A percentile compares a stretch with the other conserved stretches of the same genome.
Evolutionary conservation across 768 basidiomycete species (phyloP).

Genomic region (Amanita inopinata): DNA sequence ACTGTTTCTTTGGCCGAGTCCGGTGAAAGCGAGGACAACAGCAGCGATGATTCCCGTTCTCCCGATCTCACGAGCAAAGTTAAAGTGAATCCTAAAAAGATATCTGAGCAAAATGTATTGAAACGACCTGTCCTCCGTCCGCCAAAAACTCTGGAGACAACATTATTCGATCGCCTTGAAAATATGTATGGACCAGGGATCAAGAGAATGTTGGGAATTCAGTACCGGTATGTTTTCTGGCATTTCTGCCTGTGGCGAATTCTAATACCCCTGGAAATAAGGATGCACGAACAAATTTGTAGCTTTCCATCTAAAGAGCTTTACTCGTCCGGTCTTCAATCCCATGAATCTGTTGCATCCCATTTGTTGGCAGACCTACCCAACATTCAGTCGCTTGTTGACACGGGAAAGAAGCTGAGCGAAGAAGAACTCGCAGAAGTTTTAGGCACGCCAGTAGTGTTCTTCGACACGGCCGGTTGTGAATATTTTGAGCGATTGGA

Average conservation of each 20-base stretch:
- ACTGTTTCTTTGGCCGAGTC: constrained; percentile 5
- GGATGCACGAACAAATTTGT: constrained; percentile 86
- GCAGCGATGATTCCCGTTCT: constrained; percentile 7
- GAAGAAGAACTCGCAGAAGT: constrained; percentile 68
- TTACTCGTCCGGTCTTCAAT: constrained; percentile 61
- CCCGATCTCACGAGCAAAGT: neutral
- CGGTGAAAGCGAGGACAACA: constrained; percentile 10
- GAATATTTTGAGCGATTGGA: constrained; percentile 75
- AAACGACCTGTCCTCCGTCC: constrained; percentile 30
- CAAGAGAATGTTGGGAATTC: constrained; percentile 81
- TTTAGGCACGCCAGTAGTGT: constrained; percentile 72
- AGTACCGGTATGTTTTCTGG: constrained; percentile 58
- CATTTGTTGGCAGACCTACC: constrained; percentile 70
- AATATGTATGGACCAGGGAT: constrained; percentile 75
- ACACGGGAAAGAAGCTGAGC: neutral
- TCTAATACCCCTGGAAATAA: constrained; percentile 18
- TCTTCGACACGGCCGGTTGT: constrained; percentile 91
- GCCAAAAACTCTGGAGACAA: constrained; percentile 72
- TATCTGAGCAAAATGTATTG: constrained; percentile 13
- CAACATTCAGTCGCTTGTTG: constrained; percentile 31
- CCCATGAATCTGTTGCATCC: constrained; percentile 59
- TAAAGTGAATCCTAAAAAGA: constrained; percentile 11
- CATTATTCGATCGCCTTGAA: constrained; percentile 88
- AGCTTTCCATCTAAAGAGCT: constrained; percentile 77
- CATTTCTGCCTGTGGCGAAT: neutral